These are phyloP conservation scores for Manihot esculenta DNA, from an alignment of 441 rosid species.

Conservation along the genomic window DNA sequence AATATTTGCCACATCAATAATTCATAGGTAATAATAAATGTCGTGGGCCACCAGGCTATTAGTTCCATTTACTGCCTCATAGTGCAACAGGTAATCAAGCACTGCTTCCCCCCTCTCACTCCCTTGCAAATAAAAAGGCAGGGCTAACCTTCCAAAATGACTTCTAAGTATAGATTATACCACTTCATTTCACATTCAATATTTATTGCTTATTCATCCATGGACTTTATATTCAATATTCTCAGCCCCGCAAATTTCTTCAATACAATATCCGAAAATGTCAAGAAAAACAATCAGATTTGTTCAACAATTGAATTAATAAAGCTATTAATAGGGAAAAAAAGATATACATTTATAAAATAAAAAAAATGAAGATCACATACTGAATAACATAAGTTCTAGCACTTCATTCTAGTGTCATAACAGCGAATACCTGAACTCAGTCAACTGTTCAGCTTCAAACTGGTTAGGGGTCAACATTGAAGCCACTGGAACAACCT, in stretches of 20 bases:
- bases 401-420: constrained; percentile 4
- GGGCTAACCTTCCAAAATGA: too few relatives aligned
- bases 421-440: constrained; percentile 58
- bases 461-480: constrained; percentile 99
- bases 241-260: constrained; percentile 1
- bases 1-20: too few relatives aligned
- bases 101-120: too few relatives aligned
- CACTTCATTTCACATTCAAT: too few relatives aligned
- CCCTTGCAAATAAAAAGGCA: too few relatives aligned
- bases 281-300: background rate
- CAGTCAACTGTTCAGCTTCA: constrained; percentile 92
- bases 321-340: background rate
- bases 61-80: too few relatives aligned
- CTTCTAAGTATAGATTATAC: too few relatives aligned
- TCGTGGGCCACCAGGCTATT: too few relatives aligned
- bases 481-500: constrained; percentile 99
- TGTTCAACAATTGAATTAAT: background rate
- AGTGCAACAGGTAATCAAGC: too few relatives aligned
- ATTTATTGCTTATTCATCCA: background rate
- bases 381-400: constrained; percentile 9
- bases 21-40: too few relatives aligned
- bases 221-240: background rate
- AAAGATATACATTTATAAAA: background rate
- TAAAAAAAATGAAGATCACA: background rate
- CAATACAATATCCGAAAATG: background rate